A percentile compares a stretch with the other conserved stretches of the same genome.
Evolutionary conservation across 139 green algal species (phyloP).

Genomic region (Chlorokybus atmophyticus): DNA sequence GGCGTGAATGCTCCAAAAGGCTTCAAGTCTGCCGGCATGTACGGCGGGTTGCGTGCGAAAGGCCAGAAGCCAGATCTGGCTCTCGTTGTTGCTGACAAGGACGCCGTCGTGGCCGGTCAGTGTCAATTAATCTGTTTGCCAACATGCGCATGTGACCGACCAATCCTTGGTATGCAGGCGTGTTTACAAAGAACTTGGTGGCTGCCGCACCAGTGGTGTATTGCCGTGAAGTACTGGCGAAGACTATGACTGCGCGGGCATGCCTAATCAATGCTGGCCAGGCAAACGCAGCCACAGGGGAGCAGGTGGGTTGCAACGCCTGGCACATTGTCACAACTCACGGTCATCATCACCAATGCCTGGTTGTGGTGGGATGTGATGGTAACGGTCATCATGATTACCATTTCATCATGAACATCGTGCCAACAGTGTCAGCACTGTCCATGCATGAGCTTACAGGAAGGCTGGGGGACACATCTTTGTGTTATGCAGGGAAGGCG

Average conservation of each 20-base stretch:
- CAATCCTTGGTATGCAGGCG: not conserved
- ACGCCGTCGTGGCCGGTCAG: constrained; percentile 38
- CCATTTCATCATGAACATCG: too few relatives aligned
- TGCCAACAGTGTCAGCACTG: too few relatives aligned
- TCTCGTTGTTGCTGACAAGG: constrained; percentile 65
- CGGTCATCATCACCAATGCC: too few relatives aligned
- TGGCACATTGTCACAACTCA: too few relatives aligned
- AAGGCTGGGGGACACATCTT: too few relatives aligned
- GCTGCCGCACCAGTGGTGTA: constrained; percentile 82
- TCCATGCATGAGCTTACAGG: too few relatives aligned
- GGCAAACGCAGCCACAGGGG: constrained; percentile 62
- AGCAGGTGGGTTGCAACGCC: too few relatives aligned
- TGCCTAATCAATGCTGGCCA: constrained; percentile 91
- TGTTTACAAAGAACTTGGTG: constrained; percentile 70
- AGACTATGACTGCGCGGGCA: constrained; percentile 46
- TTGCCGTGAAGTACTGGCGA: constrained; percentile 72
- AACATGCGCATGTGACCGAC: not conserved
- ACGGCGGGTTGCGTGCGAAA: constrained; percentile 57
- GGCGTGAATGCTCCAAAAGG: constrained; percentile 58
- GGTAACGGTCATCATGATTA: too few relatives aligned
- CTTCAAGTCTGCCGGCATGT: constrained; percentile 79
- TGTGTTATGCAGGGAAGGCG: too few relatives aligned
- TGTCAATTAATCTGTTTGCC: not conserved
- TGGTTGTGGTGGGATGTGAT: too few relatives aligned
- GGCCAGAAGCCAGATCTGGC: constrained; percentile 81